A percentile compares a stretch with the other conserved stretches of the same genome.
These are phyloP conservation scores for Ceratobasidium papillatum DNA, from an alignment of 1,284 basidiomycete genomes.

Conservation along the genomic window DNA sequence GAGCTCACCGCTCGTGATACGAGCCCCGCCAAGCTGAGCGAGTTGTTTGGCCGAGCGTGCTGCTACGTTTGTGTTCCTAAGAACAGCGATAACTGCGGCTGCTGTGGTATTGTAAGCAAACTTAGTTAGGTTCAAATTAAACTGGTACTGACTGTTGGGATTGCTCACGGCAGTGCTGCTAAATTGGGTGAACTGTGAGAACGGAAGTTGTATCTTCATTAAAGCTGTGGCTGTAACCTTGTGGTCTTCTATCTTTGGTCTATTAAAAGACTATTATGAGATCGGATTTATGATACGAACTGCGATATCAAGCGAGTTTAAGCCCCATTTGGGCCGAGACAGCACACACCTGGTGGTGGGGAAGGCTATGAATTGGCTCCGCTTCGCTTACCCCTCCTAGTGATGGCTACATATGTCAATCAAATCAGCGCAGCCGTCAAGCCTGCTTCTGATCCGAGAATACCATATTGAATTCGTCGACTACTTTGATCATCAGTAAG, in stretches of 20 bases:
- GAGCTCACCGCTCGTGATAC: constrained; percentile 27
- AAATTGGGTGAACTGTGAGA: too few species aligned
- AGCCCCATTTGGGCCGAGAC: background rate
- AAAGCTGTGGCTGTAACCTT: too few species aligned
- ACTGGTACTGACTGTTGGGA: background rate
- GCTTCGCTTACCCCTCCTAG: too few species aligned
- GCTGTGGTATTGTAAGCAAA: constrained; percentile 26
- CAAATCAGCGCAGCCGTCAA: background rate
- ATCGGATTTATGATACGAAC: too few species aligned
- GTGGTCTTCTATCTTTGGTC: too few species aligned
- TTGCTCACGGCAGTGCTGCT: background rate
- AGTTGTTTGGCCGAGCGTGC: constrained; percentile 29
- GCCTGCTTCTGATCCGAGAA: background rate
- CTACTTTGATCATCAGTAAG: background rate
- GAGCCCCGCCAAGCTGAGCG: constrained; percentile 24
- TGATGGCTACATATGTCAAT: too few species aligned
- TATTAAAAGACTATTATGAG: too few species aligned
- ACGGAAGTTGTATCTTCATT: too few species aligned
- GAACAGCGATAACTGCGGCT: constrained; percentile 34
- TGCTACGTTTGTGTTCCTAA: constrained; percentile 25
- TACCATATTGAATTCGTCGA: background rate
- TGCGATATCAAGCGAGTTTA: background rate
- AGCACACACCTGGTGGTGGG: too few species aligned
- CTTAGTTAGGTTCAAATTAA: too few species aligned
- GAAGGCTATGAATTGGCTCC: too few species aligned